Conservation (phyloP, 208 protist genomes). For the Leishmania turanica region DNA sequence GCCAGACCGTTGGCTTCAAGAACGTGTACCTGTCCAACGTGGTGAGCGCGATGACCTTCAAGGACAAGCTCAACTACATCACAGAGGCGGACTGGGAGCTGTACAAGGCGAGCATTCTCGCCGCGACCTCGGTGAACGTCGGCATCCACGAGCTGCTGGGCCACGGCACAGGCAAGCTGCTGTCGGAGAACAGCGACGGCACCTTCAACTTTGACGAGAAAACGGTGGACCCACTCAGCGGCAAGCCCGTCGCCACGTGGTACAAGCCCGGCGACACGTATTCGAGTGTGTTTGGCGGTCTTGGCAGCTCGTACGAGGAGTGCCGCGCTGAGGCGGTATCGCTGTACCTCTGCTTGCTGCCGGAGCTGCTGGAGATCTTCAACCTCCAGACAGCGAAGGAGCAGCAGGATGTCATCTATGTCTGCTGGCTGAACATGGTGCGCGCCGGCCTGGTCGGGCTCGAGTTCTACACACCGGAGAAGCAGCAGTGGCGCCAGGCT, state of each 20-base stretch:
- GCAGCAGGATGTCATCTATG: constrained; percentile 58
- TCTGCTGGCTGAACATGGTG: constrained; percentile 94
- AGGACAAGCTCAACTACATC: constrained; percentile 79
- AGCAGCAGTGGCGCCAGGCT: constrained; percentile 85
- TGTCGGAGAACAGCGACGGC: constrained; percentile 61
- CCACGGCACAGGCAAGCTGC: constrained; percentile 92
- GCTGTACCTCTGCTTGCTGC: constrained; percentile 80
- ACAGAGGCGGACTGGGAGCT: constrained; percentile 76
- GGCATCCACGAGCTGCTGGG: constrained; percentile 94
- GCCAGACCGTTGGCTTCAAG: constrained; percentile 92
- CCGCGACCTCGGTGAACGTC: constrained; percentile 92
- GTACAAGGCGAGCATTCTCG: constrained; percentile 60
- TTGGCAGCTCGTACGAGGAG: constrained; percentile 87
- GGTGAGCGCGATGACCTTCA: constrained; percentile 60
- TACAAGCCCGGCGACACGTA: constrained; percentile 93
- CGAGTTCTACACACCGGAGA: constrained; percentile 92
- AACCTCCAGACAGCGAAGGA: constrained; percentile 36
- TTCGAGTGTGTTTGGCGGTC: constrained; percentile 72
- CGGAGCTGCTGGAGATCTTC: constrained; percentile 75
- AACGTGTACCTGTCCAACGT: constrained; percentile 94
- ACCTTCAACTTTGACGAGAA: constrained; percentile 79
- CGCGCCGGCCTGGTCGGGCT: constrained; percentile 87
- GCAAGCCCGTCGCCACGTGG: constrained; percentile 61
- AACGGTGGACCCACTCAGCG: constrained; percentile 75
- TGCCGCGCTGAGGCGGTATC: constrained; percentile 91